Evolutionary conservation across 768 basidiomycete species (phyloP).

Genomic region (Agrocybe praecox): DNA sequence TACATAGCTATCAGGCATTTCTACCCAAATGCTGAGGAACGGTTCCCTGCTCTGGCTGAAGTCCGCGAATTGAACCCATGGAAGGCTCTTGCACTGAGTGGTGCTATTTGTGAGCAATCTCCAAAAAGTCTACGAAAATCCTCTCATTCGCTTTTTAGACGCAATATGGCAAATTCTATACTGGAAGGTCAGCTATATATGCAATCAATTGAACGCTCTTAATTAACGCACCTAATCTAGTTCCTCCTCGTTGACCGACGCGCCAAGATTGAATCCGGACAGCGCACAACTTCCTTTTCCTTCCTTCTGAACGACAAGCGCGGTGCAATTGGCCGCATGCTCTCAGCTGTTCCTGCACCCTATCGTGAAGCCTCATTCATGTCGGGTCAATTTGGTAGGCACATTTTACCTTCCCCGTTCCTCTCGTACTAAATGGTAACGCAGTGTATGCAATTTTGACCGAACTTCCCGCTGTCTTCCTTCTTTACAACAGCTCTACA

Average conservation of each 20-base stretch:
- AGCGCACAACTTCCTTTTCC: conserved; percentile 88
- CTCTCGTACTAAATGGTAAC: background rate
- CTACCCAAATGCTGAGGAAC: conserved; percentile 75
- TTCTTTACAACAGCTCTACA: conserved; percentile 78
- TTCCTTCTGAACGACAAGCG: conserved; percentile 89
- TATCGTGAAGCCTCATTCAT: conserved; percentile 80
- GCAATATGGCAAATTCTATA: conserved; percentile 91
- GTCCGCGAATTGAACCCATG: conserved; percentile 73
- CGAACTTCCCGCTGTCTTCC: conserved; percentile 80
- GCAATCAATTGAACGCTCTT: background rate
- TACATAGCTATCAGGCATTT: conserved; percentile 62
- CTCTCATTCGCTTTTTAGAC: conserved; percentile 47
- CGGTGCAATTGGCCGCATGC: conserved; percentile 73
- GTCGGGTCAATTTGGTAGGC: conserved; percentile 58
- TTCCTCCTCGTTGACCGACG: conserved; percentile 89
- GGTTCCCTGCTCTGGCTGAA: conserved; percentile 83
- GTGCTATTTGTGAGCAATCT: conserved; percentile 73
- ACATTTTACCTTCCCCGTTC: background rate
- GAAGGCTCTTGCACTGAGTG: conserved; percentile 75
- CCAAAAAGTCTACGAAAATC: too few relatives aligned
- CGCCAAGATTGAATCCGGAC: conserved; percentile 88
- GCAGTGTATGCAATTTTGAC: conserved; percentile 85
- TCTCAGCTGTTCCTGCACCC: conserved; percentile 60
- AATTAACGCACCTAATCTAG: conserved; percentile 31
- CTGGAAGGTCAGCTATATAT: conserved; percentile 67